Evolutionary conservation across 2,329 filamentous ascomycete genomes (phyloP).

Genomic region (Penicillium sp.): DNA sequence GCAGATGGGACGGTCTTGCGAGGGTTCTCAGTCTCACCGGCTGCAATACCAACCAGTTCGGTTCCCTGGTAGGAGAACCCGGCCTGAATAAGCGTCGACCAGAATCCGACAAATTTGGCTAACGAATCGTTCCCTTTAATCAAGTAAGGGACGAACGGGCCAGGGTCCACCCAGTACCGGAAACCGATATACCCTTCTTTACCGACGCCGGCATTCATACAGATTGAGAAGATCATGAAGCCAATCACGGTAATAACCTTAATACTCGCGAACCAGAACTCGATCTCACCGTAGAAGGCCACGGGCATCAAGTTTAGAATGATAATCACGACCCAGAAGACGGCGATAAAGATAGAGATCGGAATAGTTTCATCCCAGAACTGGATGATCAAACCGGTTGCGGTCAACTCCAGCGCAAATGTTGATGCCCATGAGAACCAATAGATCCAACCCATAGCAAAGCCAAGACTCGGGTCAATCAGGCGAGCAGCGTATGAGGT

Average conservation of each 20-base stretch:
- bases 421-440: conserved; percentile 76
- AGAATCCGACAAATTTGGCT: conserved; percentile 64
- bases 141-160: conserved; percentile 64
- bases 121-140: conserved; percentile 54
- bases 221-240: conserved; percentile 74
- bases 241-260: conserved; percentile 73
- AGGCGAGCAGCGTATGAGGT: conserved; percentile 73
- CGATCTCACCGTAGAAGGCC: conserved; percentile 69
- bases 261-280: conserved; percentile 74
- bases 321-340: conserved; percentile 71
- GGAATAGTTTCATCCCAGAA: conserved; percentile 64
- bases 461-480: conserved; percentile 67
- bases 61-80: conserved; percentile 54
- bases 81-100: conserved; percentile 46
- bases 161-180: conserved; percentile 66
- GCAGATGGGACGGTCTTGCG: conserved; percentile 68
- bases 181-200: conserved; percentile 71
- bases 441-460: conserved; percentile 78
- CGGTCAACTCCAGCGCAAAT: conserved; percentile 68
- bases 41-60: conserved; percentile 72
- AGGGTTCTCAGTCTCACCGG: conserved; percentile 71
- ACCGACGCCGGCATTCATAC: conserved; percentile 69
- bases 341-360: conserved; percentile 67
- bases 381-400: conserved; percentile 69
- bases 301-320: conserved; percentile 68